phyloP scores from a whole-genome alignment of 2,329 filamentous ascomycete genomes.

The Epicoccum sorghinum region DNA sequence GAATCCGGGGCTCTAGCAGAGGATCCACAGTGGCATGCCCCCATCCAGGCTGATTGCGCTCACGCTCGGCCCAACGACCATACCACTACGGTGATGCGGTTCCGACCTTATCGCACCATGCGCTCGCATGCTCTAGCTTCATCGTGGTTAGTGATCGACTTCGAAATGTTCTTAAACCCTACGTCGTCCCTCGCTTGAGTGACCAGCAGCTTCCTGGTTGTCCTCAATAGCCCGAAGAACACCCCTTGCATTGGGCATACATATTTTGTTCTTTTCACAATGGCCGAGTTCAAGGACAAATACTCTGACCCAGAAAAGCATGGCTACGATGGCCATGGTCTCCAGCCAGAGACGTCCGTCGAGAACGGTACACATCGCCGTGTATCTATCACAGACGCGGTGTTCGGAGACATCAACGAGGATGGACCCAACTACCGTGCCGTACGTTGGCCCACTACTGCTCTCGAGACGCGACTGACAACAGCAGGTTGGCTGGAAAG shows the following conservation, averaged over 20 bases:
- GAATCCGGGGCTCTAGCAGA: slow-evolving; percentile 10
- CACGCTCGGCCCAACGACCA: slow-evolving; percentile 7
- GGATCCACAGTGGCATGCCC: slow-evolving; percentile 7
- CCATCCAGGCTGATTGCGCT: background rate
- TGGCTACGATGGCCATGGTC: background rate
- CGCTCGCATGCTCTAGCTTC: background rate
- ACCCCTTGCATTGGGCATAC: background rate
- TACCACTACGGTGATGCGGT: slow-evolving; percentile 5
- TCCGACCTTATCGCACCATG: slow-evolving; percentile 7
- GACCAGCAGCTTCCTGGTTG: background rate
- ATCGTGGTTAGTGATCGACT: slow-evolving; percentile 3
- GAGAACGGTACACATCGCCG: slow-evolving; percentile 10
- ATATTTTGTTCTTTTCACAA: background rate
- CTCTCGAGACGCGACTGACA: slow-evolving; percentile 48
- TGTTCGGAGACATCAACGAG: slow-evolving; percentile 58
- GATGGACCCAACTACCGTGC: slow-evolving; percentile 63
- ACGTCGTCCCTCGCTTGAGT: background rate
- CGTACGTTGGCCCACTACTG: slow-evolving; percentile 15
- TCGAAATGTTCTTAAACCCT: slow-evolving; percentile 1
- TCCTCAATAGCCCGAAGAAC: background rate
- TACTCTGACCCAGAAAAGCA: slow-evolving; percentile 8
- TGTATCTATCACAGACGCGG: slow-evolving; percentile 28
- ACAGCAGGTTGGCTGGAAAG: slow-evolving; percentile 34
- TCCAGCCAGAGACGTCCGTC: slow-evolving; percentile 8
- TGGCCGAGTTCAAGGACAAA: slow-evolving; percentile 11